Percentiles rank a stretch among this genome's conserved stretches.
These are phyloP conservation scores for Rossbeevera mucosa DNA, from an alignment of 768 basidiomycete genomes.

Conservation along the genomic window DNA sequence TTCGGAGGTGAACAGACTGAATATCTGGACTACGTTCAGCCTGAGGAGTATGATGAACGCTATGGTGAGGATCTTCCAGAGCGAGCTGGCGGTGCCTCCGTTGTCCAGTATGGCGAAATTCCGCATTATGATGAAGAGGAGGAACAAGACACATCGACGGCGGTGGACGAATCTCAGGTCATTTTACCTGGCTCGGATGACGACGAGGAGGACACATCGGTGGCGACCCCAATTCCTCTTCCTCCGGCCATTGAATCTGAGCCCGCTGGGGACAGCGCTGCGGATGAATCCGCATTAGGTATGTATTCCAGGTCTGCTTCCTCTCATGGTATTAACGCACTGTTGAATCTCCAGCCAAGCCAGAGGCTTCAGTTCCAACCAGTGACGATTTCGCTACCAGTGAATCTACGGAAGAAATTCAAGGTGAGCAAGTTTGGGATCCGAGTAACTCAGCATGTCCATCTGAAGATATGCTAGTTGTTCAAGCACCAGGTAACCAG, in stretches of 20 bases:
- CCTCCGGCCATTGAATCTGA: slow-evolving; percentile 9
- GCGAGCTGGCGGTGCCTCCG: slow-evolving; percentile 15
- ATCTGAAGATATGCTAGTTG: slow-evolving; percentile 7
- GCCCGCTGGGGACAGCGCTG: not conserved
- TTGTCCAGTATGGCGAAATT: slow-evolving; percentile 16
- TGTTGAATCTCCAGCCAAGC: slow-evolving; percentile 4
- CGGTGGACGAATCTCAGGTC: slow-evolving; percentile 16
- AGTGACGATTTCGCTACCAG: not conserved
- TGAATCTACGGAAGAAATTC: slow-evolving; percentile 5
- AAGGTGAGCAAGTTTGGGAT: slow-evolving; percentile 9
- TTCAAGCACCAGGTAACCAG: slow-evolving; percentile 9
- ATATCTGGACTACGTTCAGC: slow-evolving; percentile 30
- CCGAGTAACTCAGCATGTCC: not conserved
- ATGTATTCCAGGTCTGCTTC: not conserved
- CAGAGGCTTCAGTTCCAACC: not conserved
- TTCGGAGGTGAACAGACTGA: slow-evolving; percentile 32
- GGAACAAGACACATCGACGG: slow-evolving; percentile 16
- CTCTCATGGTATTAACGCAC: not conserved
- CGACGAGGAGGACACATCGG: slow-evolving; percentile 10
- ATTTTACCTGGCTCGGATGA: slow-evolving; percentile 11
- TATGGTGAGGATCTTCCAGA: slow-evolving; percentile 35
- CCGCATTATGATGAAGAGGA: slow-evolving; percentile 23
- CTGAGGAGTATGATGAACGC: slow-evolving; percentile 34
- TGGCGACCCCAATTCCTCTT: slow-evolving; percentile 14
- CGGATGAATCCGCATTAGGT: slow-evolving; percentile 3